Evolutionary conservation across 495 filamentous ascomycete genomes (phyloP), one percentile per base, ranked within the genome.

Genomic region (Bathelium albidoporum): DNA sequence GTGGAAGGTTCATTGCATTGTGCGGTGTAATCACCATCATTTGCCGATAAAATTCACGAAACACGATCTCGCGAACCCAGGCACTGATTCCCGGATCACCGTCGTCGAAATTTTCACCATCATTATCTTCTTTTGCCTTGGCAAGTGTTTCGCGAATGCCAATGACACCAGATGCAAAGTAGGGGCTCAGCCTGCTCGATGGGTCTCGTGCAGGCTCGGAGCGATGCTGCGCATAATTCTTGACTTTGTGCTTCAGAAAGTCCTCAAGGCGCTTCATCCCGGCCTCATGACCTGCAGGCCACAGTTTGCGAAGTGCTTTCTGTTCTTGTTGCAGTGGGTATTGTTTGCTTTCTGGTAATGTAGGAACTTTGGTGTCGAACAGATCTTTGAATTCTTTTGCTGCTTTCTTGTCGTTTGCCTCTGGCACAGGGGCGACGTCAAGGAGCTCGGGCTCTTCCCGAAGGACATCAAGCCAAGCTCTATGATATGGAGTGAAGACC

Each of bases 51-150:
- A 75, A 71, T 62, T 79, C 77, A 0, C 77, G 75, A 68, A 79
- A 79, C 29, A 75, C 74, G 65, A 79, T 71, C 61, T 79, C 77
- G 11, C 77, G 76, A 9, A 79, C 75, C 77, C 77, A 78, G 29
- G 75, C 64, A n/a, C 62, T 65, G 58, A 71, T 61, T 14, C 74
- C 73, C 0, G 65, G 58, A 29, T 64, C 65, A 32, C 65, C 67
- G 5, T 65, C 65, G 3, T 58, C 62, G 67, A 76, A 76, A 45
- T 77, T 69, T 10, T 66, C 69, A 9, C 66, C 65, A 24, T 66
- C 59, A 53, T 76, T 75, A 55, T 68, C 62, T 31, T 70, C 58
- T 12, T 62, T 64, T 16, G 72, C 62, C 9, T 63, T 64, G 1
- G 67, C 63, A 11, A 77, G 73, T 14, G 71, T 70, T 65, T 75